A percentile compares a stretch with the other conserved stretches of the same genome.
These are phyloP conservation scores for Orbilia brochopaga DNA, from an alignment of 2,329 filamentous ascomycete species.

Conservation along the genomic window DNA sequence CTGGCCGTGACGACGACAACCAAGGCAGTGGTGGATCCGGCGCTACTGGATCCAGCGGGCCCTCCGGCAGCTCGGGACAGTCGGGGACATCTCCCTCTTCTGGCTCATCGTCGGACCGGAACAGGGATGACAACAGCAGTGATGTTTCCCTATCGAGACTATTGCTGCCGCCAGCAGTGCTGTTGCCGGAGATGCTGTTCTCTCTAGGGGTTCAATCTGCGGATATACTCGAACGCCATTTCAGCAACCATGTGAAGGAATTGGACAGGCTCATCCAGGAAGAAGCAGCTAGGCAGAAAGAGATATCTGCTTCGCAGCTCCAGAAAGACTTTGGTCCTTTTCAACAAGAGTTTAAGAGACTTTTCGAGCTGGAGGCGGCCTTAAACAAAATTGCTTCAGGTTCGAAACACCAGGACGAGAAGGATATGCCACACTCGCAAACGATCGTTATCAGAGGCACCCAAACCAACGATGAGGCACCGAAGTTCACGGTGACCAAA, in stretches of 20 bases:
- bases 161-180: constrained; percentile 26
- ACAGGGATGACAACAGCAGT: constrained; percentile 24
- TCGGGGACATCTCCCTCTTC: constrained; percentile 29
- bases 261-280: constrained; percentile 34
- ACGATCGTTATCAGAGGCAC: constrained; percentile 20
- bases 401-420: neutral
- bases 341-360: constrained; percentile 33
- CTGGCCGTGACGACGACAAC: constrained; percentile 22
- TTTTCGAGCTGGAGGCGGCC: constrained; percentile 28
- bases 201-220: constrained; percentile 35
- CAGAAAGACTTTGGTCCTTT: constrained; percentile 28
- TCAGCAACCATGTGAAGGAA: constrained; percentile 22
- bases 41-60: constrained; percentile 34
- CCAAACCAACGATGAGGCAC: constrained; percentile 24
- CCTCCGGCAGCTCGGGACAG: constrained; percentile 32
- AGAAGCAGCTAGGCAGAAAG: constrained; percentile 33
- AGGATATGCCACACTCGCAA: constrained; percentile 15
- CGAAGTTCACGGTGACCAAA: constrained; percentile 31
- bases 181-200: constrained; percentile 33
- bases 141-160: constrained; percentile 9
- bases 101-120: constrained; percentile 26
- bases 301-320: constrained; percentile 13
- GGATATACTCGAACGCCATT: constrained; percentile 30
- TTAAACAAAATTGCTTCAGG: constrained; percentile 10
- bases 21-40: constrained; percentile 16